Evolutionary conservation across 768 basidiomycete genomes (phyloP), one percentile per base, ranked within the genome.

Genomic region (Pholiota conissans): DNA sequence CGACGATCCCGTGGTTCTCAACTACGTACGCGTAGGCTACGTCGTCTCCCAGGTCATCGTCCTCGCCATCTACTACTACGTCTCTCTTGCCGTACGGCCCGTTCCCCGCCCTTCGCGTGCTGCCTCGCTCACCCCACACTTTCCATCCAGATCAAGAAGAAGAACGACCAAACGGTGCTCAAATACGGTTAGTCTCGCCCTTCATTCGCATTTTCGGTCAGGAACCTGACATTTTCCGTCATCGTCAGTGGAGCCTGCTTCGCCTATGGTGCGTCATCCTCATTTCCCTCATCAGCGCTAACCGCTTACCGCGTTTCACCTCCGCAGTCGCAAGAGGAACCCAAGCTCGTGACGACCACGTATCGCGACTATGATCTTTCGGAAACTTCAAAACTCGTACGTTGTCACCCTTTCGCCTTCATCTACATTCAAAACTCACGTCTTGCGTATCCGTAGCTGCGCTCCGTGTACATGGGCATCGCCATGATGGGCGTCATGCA

Each of bases 401-500:
- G 68, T 62, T 20, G 30, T 34, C 5, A 37, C 18, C 35, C 27
- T 30, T 32, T 50, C 45, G 11, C 28, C 30, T 32, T 40, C 11
- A n/a, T 48, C 34, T 49, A 16, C 7, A 18, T 11, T 34, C 27
- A 54, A n/a, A 16, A n/a, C 29, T 49, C 26, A 28, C 27, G 14
- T 26, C 24, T 28, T n/a, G 13, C 26, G n/a, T 28, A 8, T 6
- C 30, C n/a, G 30, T 50, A 88, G 86, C 79, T 90, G 58, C 85
- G 85, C 37, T 76, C 79, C n/a, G 83, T 78, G 7, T 90, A 82
- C 73, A 82, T 85, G 73, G 88, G 89, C 61, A 72, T 93, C 66
- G 89, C 86, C 49, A 92, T 93, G 88, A 95, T 95, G 90, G 81
- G 68, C 57, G 89, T 95, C 80, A 86, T 98, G 79, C 96, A 99